A percentile compares a stretch with the other conserved stretches of the same genome.
phyloP scores from a whole-genome alignment of 1,284 basidiomycete species.

The Kalmanozyma brasiliensis region DNA sequence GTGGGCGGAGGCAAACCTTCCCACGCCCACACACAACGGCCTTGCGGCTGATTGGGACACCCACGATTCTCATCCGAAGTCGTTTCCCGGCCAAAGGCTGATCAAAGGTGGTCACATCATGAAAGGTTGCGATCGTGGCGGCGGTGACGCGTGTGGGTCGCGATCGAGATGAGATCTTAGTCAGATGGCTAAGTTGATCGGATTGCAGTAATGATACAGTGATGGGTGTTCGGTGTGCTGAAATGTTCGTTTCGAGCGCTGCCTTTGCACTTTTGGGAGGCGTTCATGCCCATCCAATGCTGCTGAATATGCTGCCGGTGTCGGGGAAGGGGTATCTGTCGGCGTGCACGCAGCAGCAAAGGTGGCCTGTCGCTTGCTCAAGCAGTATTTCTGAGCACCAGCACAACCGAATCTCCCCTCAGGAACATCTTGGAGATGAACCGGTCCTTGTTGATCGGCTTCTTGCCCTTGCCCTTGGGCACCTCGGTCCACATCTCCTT shows the following conservation, averaged over 20 bases:
- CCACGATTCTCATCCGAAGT: no score
- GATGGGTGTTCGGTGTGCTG: slow-evolving; percentile 2
- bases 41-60: no score
- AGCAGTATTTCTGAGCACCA: slow-evolving; percentile 51
- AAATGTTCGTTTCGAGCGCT: neutral
- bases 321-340: slow-evolving; percentile 12
- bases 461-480: slow-evolving; percentile 98
- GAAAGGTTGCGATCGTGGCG: neutral
- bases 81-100: no score
- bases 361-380: neutral
- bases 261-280: no score
- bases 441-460: slow-evolving; percentile 89
- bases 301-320: no score
- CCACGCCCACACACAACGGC: no score
- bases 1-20: no score
- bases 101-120: no score
- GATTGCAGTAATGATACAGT: slow-evolving; percentile 29
- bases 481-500: slow-evolving; percentile 95
- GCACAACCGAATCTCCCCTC: slow-evolving; percentile 66
- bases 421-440: slow-evolving; percentile 98
- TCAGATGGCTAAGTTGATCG: neutral
- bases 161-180: neutral
- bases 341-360: neutral
- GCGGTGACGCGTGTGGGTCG: neutral
- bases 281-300: no score